Evolutionary conservation across 1,139 yeast genomes (phyloP).

Genomic region (Yamadazyma dushanensis): DNA sequence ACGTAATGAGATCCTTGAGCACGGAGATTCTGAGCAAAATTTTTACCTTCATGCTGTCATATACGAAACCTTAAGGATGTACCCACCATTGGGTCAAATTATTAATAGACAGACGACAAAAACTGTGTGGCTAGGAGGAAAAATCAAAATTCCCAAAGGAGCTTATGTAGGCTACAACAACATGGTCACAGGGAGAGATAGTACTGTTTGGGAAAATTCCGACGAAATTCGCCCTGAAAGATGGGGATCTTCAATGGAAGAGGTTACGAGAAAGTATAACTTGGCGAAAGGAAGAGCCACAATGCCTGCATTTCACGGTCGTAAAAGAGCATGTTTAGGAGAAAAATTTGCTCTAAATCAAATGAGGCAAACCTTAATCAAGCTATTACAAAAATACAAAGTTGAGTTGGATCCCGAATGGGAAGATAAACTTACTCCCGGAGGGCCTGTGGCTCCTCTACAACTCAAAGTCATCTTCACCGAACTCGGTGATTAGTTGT

Average conservation of each 20-base stretch:
- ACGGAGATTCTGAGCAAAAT: conserved; percentile 5
- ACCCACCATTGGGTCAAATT: conserved; percentile 61
- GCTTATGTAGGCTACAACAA: conserved; percentile 59
- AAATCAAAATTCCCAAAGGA: conserved; percentile 52
- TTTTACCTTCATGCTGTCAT: conserved; percentile 32
- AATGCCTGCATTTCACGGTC: conserved; percentile 61
- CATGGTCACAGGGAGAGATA: conserved; percentile 55
- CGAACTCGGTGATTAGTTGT: neutral
- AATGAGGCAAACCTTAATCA: conserved; percentile 37
- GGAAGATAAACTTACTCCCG: conserved; percentile 54
- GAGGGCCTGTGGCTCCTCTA: conserved; percentile 30
- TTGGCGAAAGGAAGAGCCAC: conserved; percentile 44
- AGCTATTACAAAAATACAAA: conserved; percentile 34
- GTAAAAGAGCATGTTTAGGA: conserved; percentile 62
- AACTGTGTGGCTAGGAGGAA: conserved; percentile 37
- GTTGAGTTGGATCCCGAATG: conserved; percentile 43
- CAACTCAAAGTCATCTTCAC: conserved; percentile 18
- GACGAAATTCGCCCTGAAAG: conserved; percentile 52
- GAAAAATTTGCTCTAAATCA: conserved; percentile 57
- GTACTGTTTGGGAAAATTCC: conserved; percentile 47
- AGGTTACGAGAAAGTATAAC: conserved; percentile 39
- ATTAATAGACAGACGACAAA: conserved; percentile 50
- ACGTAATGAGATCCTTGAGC: conserved; percentile 15
- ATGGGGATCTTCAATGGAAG: conserved; percentile 50
- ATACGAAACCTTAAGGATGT: conserved; percentile 53